phyloP scores from a whole-genome alignment of 2,329 filamentous ascomycete species.

The Fusarium compactum region DNA sequence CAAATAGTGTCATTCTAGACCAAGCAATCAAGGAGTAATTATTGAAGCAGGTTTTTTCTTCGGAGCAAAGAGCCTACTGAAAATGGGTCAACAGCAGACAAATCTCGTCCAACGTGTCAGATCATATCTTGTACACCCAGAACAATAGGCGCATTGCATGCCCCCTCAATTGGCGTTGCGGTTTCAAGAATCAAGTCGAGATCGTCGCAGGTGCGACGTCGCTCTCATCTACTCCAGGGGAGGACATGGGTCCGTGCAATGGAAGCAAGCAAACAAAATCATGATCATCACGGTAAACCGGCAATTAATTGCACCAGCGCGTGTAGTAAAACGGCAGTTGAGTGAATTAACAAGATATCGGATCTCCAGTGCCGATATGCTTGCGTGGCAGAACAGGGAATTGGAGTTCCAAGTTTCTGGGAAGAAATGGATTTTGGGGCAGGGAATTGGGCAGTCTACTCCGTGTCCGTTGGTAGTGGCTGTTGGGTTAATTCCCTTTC shows the following conservation, averaged over 20 bases:
- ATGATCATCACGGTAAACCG: slow-evolving; percentile 12
- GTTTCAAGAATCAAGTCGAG: slow-evolving; percentile 24
- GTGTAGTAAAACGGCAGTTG: neutral
- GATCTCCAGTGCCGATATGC: slow-evolving; percentile 20
- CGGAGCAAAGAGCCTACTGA: too few species aligned
- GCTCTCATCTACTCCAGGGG: neutral
- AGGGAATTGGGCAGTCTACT: neutral
- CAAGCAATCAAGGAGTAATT: neutral
- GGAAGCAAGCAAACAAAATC: neutral
- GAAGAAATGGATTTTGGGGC: neutral
- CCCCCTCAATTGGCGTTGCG: neutral
- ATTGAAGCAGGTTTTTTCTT: neutral
- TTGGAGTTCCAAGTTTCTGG: neutral
- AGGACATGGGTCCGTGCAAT: neutral
- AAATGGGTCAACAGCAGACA: neutral
- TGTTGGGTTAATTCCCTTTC: neutral
- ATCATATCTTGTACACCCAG: slow-evolving; percentile 5
- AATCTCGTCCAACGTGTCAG: neutral
- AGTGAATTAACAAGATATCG: neutral
- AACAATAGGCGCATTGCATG: slow-evolving; percentile 13
- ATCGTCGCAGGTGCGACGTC: slow-evolving; percentile 26
- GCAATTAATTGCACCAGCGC: neutral
- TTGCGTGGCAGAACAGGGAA: slow-evolving; percentile 20
- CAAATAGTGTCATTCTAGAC: neutral
- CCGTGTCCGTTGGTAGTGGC: neutral